Evolutionary conservation across 2,329 filamentous ascomycete species (phyloP), one percentile per base, ranked within the genome.

Genomic region (Pseudonectria buxi): DNA sequence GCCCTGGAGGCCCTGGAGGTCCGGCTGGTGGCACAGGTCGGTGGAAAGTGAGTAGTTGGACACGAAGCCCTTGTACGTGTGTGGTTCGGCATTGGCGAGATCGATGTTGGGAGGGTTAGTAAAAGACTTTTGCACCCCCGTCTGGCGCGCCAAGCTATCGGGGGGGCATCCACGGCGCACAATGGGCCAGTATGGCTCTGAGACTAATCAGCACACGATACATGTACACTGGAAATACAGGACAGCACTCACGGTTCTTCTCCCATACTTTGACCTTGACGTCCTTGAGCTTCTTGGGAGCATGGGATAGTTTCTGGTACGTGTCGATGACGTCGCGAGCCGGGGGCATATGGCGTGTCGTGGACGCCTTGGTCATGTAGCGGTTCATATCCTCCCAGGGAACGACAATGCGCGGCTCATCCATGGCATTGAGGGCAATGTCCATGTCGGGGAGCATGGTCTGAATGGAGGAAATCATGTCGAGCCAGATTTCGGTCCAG

Each of bases 21-120:
- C 73, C 1, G 79, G 76, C 35, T 83, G 76, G 39, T 80, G 79
- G 56, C 80, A 84, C 25, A 83, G 64, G 36, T 82, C 74, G 28
- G 69, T 69, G 4, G 76, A 74, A 2, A 73, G 59, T 14, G 77
- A 76, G 45, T 71, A 78, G 52, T 83, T 83, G 32, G 68, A 66
- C 6, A 83, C 70, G 39, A 72, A 78, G 6, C 79, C 80, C 35
- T 72, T 60, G 36, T 65, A 64, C 37, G 69, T 67, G 47, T 81
- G 71, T 2, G 67, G 62, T 7, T 57, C 54, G 11, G 69, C 64
- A 46, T 68, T 62, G 7, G 62, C 59, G 30, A 67, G 62, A 12
- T 66, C 64, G 43, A 76, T 68, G 10, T 46, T 35, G 3, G 69
- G 68, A n/a, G 62, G 55, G 9, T 58, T 43, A 29, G 66, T 60